phyloP scores from a whole-genome alignment of 257 asterid species.

The Solanum clarkiae region DNA sequence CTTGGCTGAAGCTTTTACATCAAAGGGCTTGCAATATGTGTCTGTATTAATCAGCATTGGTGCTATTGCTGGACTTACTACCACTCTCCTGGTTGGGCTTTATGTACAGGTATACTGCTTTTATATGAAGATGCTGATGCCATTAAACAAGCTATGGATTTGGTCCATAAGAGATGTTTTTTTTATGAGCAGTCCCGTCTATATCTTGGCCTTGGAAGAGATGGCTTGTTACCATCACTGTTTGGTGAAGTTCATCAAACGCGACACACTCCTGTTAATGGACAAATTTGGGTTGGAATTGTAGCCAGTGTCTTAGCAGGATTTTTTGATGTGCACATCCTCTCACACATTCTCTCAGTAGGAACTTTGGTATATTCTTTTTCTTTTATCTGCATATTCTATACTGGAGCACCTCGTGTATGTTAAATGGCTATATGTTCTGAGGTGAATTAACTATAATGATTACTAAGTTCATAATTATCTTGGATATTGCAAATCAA shows the following conservation, averaged over 20 bases:
- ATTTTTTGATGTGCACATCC: conserved; percentile 66
- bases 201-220: conserved; percentile 96
- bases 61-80: conserved; percentile 94
- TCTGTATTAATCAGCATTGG: conserved; percentile 82
- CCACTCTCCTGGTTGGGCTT: conserved; percentile 93
- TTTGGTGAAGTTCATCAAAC: conserved; percentile 68
- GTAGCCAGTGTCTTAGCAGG: conserved; percentile 76
- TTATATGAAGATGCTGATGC: neutral
- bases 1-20: conserved; percentile 71
- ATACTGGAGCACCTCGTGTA: neutral
- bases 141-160: neutral
- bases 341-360: conserved; percentile 90
- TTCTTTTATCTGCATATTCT: neutral
- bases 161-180: neutral
- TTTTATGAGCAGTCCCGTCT: conserved; percentile 60
- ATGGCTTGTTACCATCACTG: conserved; percentile 73
- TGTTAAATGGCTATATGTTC: neutral
- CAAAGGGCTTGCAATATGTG: conserved; percentile 71
- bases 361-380: conserved; percentile 74
- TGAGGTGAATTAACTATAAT: neutral
- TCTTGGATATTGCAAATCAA: neutral
- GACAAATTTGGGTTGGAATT: conserved; percentile 92
- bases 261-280: conserved; percentile 74
- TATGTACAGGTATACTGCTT: conserved; percentile 68
- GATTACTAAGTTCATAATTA: neutral